phyloP scores from a whole-genome alignment of 1,139 yeast genomes.

The Debaryomyces robertsiae region DNA sequence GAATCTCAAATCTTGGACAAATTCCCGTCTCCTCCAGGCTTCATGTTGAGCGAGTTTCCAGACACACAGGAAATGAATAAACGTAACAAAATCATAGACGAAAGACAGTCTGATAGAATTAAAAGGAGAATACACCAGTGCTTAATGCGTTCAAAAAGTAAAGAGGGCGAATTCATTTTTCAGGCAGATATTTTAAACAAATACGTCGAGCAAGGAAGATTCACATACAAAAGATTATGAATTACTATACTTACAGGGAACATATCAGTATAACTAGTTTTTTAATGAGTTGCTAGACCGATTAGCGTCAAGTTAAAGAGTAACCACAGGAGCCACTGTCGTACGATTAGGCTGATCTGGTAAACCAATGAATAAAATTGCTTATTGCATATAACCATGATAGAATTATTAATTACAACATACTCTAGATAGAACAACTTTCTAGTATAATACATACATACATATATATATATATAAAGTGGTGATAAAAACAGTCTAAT shows the following conservation, averaged over 20 bases:
- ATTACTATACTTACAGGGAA: no score
- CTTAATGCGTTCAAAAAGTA: constrained; percentile 13
- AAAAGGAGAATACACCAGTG: constrained; percentile 21
- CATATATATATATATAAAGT: not conserved
- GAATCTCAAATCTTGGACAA: constrained; percentile 39
- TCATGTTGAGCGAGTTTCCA: constrained; percentile 64
- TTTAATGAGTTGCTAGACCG: no score
- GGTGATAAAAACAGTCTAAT: constrained; percentile 1
- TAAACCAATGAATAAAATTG: no score
- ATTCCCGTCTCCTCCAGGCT: constrained; percentile 67
- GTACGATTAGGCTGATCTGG: no score
- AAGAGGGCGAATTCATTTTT: constrained; percentile 23
- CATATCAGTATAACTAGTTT: no score
- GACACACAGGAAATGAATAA: constrained; percentile 51
- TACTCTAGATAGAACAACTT: not conserved
- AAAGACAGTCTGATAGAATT: constrained; percentile 23
- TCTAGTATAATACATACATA: constrained; percentile 4
- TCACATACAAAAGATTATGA: constrained; percentile 19
- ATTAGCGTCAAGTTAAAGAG: no score
- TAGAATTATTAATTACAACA: not conserved
- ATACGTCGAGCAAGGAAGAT: constrained; percentile 17
- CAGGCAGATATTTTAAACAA: constrained; percentile 19
- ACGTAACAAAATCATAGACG: constrained; percentile 18
- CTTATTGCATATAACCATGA: no score
- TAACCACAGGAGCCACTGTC: no score